These are phyloP conservation scores for Cercospora berteroae DNA, from an alignment of 2,329 filamentous ascomycete species.

Conservation along the genomic window DNA sequence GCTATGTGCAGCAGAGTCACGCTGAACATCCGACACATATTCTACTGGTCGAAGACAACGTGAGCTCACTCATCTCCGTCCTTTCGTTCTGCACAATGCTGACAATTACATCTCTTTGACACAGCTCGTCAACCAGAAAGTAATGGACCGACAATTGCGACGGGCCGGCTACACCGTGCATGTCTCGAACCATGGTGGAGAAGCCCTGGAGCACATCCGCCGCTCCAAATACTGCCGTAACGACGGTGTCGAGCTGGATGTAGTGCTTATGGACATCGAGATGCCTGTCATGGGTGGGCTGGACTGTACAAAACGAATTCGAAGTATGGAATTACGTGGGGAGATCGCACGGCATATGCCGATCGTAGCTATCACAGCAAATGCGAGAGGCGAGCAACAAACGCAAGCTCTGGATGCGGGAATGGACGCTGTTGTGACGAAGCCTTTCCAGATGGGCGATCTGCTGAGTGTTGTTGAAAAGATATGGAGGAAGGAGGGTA, in stretches of 20 bases:
- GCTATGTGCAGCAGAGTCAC: not conserved
- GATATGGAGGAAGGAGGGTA: slow-evolving; percentile 4
- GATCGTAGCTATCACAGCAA: slow-evolving; percentile 75
- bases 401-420: slow-evolving; percentile 66
- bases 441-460: slow-evolving; percentile 41
- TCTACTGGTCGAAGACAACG: slow-evolving; percentile 39
- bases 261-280: slow-evolving; percentile 36
- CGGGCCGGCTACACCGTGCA: slow-evolving; percentile 26
- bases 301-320: slow-evolving; percentile 29
- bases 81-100: slow-evolving; percentile 45
- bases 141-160: slow-evolving; percentile 28
- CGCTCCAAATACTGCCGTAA: slow-evolving; percentile 1
- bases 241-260: slow-evolving; percentile 17
- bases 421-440: slow-evolving; percentile 58
- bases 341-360: slow-evolving; percentile 59
- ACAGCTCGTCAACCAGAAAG: slow-evolving; percentile 54
- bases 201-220: slow-evolving; percentile 30
- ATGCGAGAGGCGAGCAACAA: slow-evolving; percentile 57
- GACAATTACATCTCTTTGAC: not conserved
- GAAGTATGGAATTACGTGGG: slow-evolving; percentile 40
- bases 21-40: slow-evolving; percentile 41
- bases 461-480: slow-evolving; percentile 47
- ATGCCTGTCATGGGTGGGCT: slow-evolving; percentile 37
- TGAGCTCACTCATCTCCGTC: slow-evolving; percentile 63
- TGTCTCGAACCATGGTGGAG: slow-evolving; percentile 32